A percentile compares a stretch with the other conserved stretches of the same genome.
phyloP scores from a whole-genome alignment of 768 basidiomycete species.

The Leucosporidium scottii region DNA sequence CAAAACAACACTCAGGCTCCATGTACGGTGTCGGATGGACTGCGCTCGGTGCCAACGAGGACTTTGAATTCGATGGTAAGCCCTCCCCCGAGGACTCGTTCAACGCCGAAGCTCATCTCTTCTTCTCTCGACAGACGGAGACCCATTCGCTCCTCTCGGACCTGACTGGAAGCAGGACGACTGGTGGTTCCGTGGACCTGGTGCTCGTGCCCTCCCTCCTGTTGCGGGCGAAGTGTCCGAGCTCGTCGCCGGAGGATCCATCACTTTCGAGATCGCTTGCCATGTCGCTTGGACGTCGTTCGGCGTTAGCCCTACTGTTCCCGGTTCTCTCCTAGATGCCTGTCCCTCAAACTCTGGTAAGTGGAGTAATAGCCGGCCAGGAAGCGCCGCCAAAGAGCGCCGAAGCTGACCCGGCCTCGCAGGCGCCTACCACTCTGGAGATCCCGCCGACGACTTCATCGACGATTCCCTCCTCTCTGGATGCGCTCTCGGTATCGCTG shows the following conservation, averaged over 20 bases:
- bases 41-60: too few relatives aligned
- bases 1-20: too few relatives aligned
- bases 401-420: neutral
- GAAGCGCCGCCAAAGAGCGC: neutral
- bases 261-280: neutral
- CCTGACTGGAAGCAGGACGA: neutral
- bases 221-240: neutral
- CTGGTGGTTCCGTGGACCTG: slow-evolving; percentile 2
- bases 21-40: too few relatives aligned
- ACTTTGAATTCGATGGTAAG: too few relatives aligned
- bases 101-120: too few relatives aligned
- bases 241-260: neutral
- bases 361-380: too few relatives aligned
- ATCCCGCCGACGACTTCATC: neutral
- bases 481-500: slow-evolving; percentile 28
- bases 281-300: neutral
- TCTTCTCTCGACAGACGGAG: neutral
- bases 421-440: slow-evolving; percentile 7
- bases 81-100: too few relatives aligned
- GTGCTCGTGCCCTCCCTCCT: neutral
- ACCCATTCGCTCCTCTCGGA: neutral
- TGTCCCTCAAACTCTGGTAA: neutral
- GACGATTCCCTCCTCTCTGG: slow-evolving; percentile 19
- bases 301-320: neutral
- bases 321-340: neutral